Evolutionary conservation across 495 filamentous ascomycete genomes (phyloP), one percentile per base, ranked within the genome.

Genomic region (Penicillium angulare): DNA sequence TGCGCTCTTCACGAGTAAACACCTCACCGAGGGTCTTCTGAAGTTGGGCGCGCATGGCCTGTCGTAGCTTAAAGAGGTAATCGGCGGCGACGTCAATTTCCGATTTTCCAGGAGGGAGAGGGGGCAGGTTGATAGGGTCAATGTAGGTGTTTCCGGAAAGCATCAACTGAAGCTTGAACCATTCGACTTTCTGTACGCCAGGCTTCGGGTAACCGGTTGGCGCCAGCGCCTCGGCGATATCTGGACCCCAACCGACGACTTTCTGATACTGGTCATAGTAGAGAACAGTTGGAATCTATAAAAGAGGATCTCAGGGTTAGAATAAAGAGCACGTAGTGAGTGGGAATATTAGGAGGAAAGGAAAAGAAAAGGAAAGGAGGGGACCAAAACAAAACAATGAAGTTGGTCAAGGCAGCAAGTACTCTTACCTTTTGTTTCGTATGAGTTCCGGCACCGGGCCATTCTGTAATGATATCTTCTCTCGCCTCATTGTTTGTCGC

Each of bases 231-330:
- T 90, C 86, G 23, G 86, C 84, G 52, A 90, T 90, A 67, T 90
- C 86, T 6, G 86, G 86, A 35, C 86, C 86, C 86, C 86, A 90
- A 17, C 86, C 86, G 8, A 90, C 86, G 26, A 90, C 86, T 59
- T 90, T 87, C 62, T 90, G 86, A 65, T 88, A 86, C 64, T 89
- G 86, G 59, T 90, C 86, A 57, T 90, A 90, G 68, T 90, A 90
- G 42, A 90, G 79, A 21, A 90, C 86, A 8, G 86, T 90, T 12
- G 86, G 86, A 52, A 90, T 90, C 86, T 89, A 63, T 22, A 21
- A 16, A 7, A 27, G 33, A 29, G 48, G 43, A 41, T 18, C 12
- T 41, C 34, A 46, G 17, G 42, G 39, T 47, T 31, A 36, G 34
- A 33, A 41, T 5, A 34, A 20, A 7, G 21, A 39, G 1, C n/a